These are phyloP conservation scores for Batkoa obscura DNA, from an alignment of 371 early-diverging fungal genomes.

Conservation along the genomic window DNA sequence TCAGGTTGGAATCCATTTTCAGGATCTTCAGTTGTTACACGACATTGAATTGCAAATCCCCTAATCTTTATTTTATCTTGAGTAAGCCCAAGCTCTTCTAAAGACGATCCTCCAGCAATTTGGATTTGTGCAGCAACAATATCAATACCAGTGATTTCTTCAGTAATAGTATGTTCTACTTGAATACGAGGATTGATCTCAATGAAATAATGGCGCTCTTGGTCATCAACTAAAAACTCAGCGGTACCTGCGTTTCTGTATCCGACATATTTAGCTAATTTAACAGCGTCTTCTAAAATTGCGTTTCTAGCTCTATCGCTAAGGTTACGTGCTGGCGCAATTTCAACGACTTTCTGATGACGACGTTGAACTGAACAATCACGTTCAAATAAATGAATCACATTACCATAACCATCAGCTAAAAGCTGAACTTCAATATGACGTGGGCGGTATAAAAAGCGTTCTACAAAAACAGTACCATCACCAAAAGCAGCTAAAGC, in stretches of 20 bases:
- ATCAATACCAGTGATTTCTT: conserved; percentile 89
- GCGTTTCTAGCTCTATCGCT: conserved; percentile 25
- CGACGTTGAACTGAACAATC: conserved; percentile 97
- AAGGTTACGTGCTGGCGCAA: conserved; percentile 51
- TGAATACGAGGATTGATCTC: conserved; percentile 92
- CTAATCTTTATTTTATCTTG: conserved; percentile 61
- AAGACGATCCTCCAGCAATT: conserved; percentile 69
- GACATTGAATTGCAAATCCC: conserved; percentile 84
- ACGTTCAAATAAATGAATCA: conserved; percentile 77
- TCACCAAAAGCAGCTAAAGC: conserved; percentile 88
- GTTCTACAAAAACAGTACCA: conserved; percentile 85
- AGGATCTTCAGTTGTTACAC: conserved; percentile 90
- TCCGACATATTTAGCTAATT: conserved; percentile 66
- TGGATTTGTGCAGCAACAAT: conserved; percentile 81
- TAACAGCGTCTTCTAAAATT: conserved; percentile 77
- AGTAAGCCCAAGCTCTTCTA: conserved; percentile 59
- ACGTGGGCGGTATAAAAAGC: conserved; percentile 75
- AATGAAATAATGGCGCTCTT: conserved; percentile 83
- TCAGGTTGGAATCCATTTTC: conserved; percentile 80
- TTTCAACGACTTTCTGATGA: conserved; percentile 95
- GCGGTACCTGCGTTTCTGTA: conserved; percentile 95
- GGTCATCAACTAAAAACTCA: conserved; percentile 84
- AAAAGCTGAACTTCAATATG: conserved; percentile 96
- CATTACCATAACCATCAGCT: conserved; percentile 76
- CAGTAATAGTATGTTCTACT: conserved; percentile 84